Conservation (phyloP, 306 rosid genomes). For the Rubus idaeus region DNA sequence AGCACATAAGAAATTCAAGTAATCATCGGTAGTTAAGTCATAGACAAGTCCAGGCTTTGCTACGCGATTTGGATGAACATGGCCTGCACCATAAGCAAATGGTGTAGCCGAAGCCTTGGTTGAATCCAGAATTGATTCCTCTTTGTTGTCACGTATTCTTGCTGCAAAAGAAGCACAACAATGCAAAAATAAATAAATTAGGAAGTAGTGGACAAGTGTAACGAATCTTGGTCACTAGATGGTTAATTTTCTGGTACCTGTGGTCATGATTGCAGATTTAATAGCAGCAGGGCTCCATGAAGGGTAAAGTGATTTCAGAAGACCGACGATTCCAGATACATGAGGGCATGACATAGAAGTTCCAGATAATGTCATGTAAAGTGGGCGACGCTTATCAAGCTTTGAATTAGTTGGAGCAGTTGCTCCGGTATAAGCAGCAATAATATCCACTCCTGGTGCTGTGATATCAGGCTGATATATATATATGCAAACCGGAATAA, state of each 20-base stretch:
- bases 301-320: conserved; percentile 48
- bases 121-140: conserved; percentile 12
- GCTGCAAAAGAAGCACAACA: conserved; percentile 24
- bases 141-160: conserved; percentile 21
- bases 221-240: neutral
- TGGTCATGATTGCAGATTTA: conserved; percentile 53
- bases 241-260: conserved; percentile 23
- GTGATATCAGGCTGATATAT: conserved; percentile 49
- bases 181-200: neutral
- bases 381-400: conserved; percentile 25
- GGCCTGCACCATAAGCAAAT: conserved; percentile 62
- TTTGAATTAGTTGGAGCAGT: neutral
- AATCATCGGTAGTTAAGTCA: conserved; percentile 42
- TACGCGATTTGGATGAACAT: conserved; percentile 47
- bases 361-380: conserved; percentile 30
- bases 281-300: conserved; percentile 56
- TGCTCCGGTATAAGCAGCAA: conserved; percentile 36
- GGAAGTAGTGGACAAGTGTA: no score
- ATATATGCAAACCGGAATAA: neutral
- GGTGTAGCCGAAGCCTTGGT: conserved; percentile 35
- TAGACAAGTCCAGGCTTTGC: conserved; percentile 68
- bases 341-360: conserved; percentile 64
- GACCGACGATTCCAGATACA: conserved; percentile 45
- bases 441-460: conserved; percentile 45
- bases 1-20: conserved; percentile 56